Base-by-base conservation (phyloP, 352 stramenopile species). In the Pythium insidiosum region DNA sequence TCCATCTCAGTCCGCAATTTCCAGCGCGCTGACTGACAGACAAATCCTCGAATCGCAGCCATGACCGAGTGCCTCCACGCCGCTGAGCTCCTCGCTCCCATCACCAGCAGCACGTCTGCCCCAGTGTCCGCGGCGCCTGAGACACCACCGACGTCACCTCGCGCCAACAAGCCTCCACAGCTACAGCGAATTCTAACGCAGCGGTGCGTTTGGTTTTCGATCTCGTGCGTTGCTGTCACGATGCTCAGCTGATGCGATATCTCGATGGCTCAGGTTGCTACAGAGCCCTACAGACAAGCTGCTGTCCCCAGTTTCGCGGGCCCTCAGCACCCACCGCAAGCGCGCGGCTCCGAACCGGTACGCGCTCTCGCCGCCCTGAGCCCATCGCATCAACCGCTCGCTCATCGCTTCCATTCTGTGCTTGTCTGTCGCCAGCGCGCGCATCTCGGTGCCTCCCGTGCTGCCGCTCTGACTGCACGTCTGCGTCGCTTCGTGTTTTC, bases 241-340 rank as follows among this genome's bases (percentile, higher is more conserved):
- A n/a, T n/a, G n/a, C n/a, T n/a, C n/a, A n/a, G n/a, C n/a, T n/a
- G 28, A 33, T 33, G 28, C 28, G 9, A 15, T 15, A 33, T 33
- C 15, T 33, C 15, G 9, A 15, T 44, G 4, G 12, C 12, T 2
- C 46, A 88, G 72, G 40, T 44, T 88, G 29, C 51, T 80, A 0
- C 65, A 54, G 10, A 88, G 74, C 30, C 74, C 74, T 1, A 88
- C 74, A 6, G 74, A 88, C 53, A 77, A 67, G 34, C 52, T 84
- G 47, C 21, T 85, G n/a, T 85, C 74, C 12, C 74, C 74, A 9
- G 69, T 82, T 4, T 81, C 64, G 1, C 60, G 58, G 21, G 72
- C 72, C 11, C 42, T 87, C 11, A 60, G 54, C 12, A 55, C 53
- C 15, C 58, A 76, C 24, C 61, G 56, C 29, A 53, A 52, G 37